Percentiles rank a stretch among this genome's conserved stretches.
Evolutionary conservation across 2,329 filamentous ascomycete species (phyloP).

Genomic region (Lachnum nothofagi): DNA sequence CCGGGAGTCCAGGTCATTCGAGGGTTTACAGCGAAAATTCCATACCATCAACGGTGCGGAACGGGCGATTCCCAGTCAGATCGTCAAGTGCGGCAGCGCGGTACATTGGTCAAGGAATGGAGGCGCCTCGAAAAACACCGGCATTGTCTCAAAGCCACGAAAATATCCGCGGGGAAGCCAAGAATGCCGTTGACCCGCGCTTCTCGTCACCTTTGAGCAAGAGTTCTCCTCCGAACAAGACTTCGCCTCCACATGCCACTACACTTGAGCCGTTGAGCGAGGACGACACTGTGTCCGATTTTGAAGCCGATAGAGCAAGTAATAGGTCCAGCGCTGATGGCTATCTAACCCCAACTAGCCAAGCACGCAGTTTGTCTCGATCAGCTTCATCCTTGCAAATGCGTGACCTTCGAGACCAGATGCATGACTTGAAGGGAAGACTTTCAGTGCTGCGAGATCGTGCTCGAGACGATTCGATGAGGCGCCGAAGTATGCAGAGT

Average conservation of each 20-base stretch:
- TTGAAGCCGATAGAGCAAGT: conserved; percentile 21
- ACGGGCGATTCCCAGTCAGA: conserved; percentile 45
- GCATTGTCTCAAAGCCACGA: conserved; percentile 1
- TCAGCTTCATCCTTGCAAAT: conserved; percentile 39
- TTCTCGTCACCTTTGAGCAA: background rate
- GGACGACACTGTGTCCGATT: conserved; percentile 37
- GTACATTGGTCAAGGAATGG: conserved; percentile 32
- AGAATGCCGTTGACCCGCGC: background rate
- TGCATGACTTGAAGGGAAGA: conserved; percentile 62
- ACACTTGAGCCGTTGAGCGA: conserved; percentile 52
- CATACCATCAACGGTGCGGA: conserved; percentile 41
- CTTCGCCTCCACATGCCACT: conserved; percentile 25
- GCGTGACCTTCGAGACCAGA: conserved; percentile 59
- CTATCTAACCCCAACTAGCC: conserved; percentile 17
- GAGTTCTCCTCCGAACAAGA: conserved; percentile 19
- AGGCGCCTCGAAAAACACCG: conserved; percentile 11
- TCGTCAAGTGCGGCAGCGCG: conserved; percentile 61
- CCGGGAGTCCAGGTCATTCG: conserved; percentile 45
- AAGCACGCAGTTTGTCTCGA: conserved; percentile 25
- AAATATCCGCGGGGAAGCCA: background rate
- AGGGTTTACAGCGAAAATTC: conserved; percentile 59
- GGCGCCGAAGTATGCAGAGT: conserved; percentile 57
- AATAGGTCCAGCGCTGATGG: conserved; percentile 23
- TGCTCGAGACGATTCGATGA: conserved; percentile 58
- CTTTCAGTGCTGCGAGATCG: conserved; percentile 62